Percentiles rank a stretch among this genome's conserved stretches.
Conservation (phyloP, 164 flowering plant species). For the Vitis rupestris region DNA sequence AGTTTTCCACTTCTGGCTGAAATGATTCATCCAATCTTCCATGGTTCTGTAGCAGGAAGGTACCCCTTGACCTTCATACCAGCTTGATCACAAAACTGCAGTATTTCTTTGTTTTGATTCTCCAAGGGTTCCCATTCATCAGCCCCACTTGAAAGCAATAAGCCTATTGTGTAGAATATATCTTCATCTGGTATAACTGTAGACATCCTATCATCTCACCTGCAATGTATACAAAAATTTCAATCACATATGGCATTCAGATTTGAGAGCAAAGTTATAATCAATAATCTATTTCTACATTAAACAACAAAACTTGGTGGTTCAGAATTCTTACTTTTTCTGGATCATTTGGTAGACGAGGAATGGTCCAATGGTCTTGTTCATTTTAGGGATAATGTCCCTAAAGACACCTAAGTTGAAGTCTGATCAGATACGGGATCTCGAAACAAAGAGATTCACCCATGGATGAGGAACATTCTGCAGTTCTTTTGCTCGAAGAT, state of each 20-base stretch:
- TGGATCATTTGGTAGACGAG: conserved; percentile 68
- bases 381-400: conserved; percentile 43
- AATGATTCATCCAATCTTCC: conserved; percentile 69
- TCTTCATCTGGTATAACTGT: conserved; percentile 77
- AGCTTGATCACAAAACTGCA: conserved; percentile 47
- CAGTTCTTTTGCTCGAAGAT: conserved; percentile 53
- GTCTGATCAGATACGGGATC: conserved; percentile 45
- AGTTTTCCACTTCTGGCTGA: conserved; percentile 69
- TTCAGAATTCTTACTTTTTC: conserved; percentile 45
- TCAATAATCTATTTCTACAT: too few species aligned
- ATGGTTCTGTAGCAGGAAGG: conserved; percentile 52
- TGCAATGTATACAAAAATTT: conserved; percentile 20
- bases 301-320: background rate
- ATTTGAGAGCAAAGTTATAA: too few species aligned
- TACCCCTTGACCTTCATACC: conserved; percentile 63
- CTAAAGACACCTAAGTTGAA: conserved; percentile 57
- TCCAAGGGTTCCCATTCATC: conserved; percentile 44
- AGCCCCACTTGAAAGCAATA: conserved; percentile 50
- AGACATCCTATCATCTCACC: conserved; percentile 81
- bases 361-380: conserved; percentile 42
- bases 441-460: conserved; percentile 76
- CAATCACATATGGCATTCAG: background rate
- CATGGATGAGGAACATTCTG: conserved; percentile 96
- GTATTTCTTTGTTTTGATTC: conserved; percentile 49
- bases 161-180: conserved; percentile 66